phyloP scores from a whole-genome alignment of 2,329 filamentous ascomycete genomes.

The Colletotrichum sp. region DNA sequence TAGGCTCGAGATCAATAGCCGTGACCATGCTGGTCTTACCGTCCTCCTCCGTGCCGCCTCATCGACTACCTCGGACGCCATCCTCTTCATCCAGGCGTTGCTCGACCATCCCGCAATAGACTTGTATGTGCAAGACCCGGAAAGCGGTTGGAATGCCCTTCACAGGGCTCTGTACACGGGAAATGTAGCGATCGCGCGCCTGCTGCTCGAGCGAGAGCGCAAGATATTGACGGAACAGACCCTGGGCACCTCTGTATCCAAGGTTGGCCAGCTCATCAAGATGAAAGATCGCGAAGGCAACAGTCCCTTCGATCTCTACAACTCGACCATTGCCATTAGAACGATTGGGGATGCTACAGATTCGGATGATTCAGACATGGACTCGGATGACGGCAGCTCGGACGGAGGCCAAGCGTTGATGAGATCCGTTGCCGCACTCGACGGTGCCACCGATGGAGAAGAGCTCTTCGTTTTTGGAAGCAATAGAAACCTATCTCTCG shows the following conservation, averaged over 20 bases:
- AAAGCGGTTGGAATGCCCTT: constrained; percentile 95
- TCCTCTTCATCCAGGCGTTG: constrained; percentile 78
- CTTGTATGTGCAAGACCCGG: constrained; percentile 83
- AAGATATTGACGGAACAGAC: constrained; percentile 67
- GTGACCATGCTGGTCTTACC: constrained; percentile 82
- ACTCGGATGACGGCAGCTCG: constrained; percentile 58
- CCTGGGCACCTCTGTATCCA: constrained; percentile 60
- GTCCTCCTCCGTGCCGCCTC: constrained; percentile 85
- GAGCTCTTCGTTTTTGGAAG: constrained; percentile 95
- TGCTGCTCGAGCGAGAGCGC: constrained; percentile 80
- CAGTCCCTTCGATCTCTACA: constrained; percentile 92
- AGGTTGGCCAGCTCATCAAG: constrained; percentile 81
- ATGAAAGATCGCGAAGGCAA: constrained; percentile 96
- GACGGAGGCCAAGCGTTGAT: constrained; percentile 15
- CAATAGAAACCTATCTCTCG: constrained; percentile 92
- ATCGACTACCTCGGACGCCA: constrained; percentile 71
- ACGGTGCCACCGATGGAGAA: constrained; percentile 59
- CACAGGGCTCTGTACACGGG: constrained; percentile 91
- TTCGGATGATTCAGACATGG: constrained; percentile 53
- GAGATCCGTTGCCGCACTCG: constrained; percentile 21
- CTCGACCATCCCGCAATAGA: constrained; percentile 85
- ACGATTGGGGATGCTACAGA: constrained; percentile 53
- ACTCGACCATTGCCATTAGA: constrained; percentile 82
- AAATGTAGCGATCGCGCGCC: constrained; percentile 83
- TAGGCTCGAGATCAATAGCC: constrained; percentile 80